Percentiles rank a stretch among this genome's conserved stretches.
Conservation (phyloP, 2,329 filamentous ascomycete genomes). For the Colletotrichum caudatum region DNA sequence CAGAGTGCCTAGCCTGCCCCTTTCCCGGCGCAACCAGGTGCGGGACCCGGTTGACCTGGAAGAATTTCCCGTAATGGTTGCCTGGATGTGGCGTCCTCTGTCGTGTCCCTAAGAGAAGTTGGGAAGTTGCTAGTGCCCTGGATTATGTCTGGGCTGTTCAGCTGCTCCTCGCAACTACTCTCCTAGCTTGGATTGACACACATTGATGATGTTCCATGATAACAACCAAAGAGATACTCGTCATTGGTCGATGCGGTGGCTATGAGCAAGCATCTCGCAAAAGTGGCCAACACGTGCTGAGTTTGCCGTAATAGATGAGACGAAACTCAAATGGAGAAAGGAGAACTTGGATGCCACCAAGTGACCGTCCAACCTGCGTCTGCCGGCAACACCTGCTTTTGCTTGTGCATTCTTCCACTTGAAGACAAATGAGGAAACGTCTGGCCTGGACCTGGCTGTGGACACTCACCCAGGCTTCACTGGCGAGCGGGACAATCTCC, state of each 20-base stretch:
- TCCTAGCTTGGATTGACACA: background rate
- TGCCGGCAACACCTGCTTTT: conserved; percentile 37
- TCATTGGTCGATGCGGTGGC: background rate
- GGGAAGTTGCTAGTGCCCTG: conserved; percentile 12
- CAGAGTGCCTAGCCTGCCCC: background rate
- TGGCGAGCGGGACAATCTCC: conserved; percentile 30
- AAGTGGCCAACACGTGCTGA: conserved; percentile 19
- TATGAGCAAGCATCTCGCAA: background rate
- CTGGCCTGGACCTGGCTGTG: conserved; percentile 32
- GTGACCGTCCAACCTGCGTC: conserved; percentile 28
- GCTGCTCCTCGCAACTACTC: background rate
- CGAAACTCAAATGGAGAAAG: conserved; percentile 23
- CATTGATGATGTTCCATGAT: background rate
- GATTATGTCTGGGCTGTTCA: background rate
- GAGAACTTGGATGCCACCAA: conserved; percentile 19
- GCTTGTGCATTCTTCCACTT: conserved; percentile 36
- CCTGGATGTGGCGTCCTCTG: conserved; percentile 13
- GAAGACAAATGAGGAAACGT: conserved; percentile 30
- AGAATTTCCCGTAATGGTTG: conserved; percentile 8
- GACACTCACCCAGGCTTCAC: conserved; percentile 11
- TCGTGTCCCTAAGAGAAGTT: conserved; percentile 1
- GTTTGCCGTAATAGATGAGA: conserved; percentile 24
- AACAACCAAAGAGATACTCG: background rate
- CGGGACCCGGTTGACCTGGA: conserved; percentile 10
- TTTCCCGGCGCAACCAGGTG: conserved; percentile 2